Conservation (phyloP, 2,329 filamentous ascomycete genomes). For the Fusarium sp. region DNA sequence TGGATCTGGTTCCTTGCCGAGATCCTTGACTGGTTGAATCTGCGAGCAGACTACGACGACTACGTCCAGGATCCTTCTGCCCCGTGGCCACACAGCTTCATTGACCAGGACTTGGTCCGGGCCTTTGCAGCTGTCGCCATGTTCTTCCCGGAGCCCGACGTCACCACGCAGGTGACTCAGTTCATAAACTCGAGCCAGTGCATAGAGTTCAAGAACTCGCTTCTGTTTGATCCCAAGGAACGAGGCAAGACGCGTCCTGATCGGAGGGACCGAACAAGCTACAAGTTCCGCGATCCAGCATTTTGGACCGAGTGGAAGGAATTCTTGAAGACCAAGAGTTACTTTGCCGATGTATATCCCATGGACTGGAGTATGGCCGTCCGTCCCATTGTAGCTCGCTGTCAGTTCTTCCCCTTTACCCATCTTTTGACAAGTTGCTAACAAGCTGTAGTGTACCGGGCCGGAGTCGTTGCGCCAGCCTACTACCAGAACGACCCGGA, state of each 20-base stretch:
- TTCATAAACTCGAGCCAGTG: conserved; percentile 38
- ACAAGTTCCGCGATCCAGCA: conserved; percentile 36
- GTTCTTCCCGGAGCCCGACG: conserved; percentile 45
- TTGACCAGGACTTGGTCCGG: conserved; percentile 44
- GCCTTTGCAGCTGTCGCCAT: conserved; percentile 47
- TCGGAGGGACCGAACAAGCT: conserved; percentile 43
- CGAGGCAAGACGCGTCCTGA: conserved; percentile 43
- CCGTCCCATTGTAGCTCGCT: conserved; percentile 45
- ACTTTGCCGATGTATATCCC: conserved; percentile 44
- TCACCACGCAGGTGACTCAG: conserved; percentile 26
- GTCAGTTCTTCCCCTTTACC: conserved; percentile 15
- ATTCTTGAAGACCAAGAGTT: conserved; percentile 18
- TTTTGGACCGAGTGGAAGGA: conserved; percentile 47
- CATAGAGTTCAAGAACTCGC: conserved; percentile 34
- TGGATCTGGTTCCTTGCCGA: conserved; percentile 47
- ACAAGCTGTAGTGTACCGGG: conserved; percentile 45
- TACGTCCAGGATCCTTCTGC: conserved; percentile 30
- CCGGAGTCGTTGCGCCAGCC: conserved; percentile 44
- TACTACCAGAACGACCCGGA: conserved; percentile 39
- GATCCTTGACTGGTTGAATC: conserved; percentile 43
- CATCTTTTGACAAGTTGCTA: neutral
- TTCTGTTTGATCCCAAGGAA: conserved; percentile 41
- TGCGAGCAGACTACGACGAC: conserved; percentile 37
- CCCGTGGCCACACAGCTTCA: conserved; percentile 48
- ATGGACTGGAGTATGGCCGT: conserved; percentile 49